Percentiles rank a stretch among this genome's conserved stretches.
Evolutionary conservation across 129 eudicot genomes (phyloP).

Genomic region (Flaveria ramosissima): DNA sequence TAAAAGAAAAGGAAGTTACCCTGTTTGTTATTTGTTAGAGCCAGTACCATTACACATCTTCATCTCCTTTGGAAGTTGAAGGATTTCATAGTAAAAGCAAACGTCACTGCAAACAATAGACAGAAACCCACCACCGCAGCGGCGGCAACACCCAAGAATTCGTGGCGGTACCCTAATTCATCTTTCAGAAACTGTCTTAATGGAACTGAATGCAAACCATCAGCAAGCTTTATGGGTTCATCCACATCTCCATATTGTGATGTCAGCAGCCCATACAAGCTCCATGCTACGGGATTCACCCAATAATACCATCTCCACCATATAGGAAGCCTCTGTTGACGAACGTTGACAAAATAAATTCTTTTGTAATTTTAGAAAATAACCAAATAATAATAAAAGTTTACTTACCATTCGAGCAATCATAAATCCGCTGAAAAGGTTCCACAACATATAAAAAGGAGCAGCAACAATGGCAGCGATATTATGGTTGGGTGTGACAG

Average conservation of each 20-base stretch:
- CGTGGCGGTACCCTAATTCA: conserved; percentile 75
- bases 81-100: conserved; percentile 70
- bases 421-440: conserved; percentile 95
- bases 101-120: conserved; percentile 59
- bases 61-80: conserved; percentile 85
- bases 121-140: conserved; percentile 70
- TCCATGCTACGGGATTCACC: conserved; percentile 96
- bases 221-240: conserved; percentile 61
- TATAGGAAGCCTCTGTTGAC: conserved; percentile 68
- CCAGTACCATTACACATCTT: conserved; percentile 25
- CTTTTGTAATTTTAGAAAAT: background rate
- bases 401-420: conserved; percentile 58
- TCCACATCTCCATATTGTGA: conserved; percentile 80
- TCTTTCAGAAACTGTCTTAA: conserved; percentile 52
- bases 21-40: conserved; percentile 1
- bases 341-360: background rate
- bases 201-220: conserved; percentile 53
- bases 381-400: background rate
- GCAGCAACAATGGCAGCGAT: conserved; percentile 81
- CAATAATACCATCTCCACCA: conserved; percentile 99
- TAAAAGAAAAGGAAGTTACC: background rate
- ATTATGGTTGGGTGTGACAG: conserved; percentile 83
- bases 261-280: conserved; percentile 81
- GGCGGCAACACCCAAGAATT: conserved; percentile 61
- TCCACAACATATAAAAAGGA: conserved; percentile 94